Evolutionary conservation across 1,284 basidiomycete genomes (phyloP).

Genomic region (Volvariella surrecta): DNA sequence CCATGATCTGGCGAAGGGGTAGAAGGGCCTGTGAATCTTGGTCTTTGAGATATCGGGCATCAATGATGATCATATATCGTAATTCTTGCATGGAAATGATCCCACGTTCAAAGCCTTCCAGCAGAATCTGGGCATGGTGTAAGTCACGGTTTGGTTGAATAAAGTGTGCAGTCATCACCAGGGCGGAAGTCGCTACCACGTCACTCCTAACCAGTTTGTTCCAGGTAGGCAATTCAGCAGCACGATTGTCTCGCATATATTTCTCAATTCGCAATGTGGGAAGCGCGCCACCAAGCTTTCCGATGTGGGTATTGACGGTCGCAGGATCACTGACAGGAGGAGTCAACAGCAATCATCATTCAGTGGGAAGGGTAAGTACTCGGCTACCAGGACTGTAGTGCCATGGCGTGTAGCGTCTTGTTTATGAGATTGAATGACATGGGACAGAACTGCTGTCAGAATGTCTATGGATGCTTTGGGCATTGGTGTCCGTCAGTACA

Average conservation of each 20-base stretch:
- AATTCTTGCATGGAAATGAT: slow-evolving; percentile 28
- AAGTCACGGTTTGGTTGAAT: slow-evolving; percentile 5
- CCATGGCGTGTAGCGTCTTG: no score
- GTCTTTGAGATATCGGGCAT: slow-evolving; percentile 21
- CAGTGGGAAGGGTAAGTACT: no score
- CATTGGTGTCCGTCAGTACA: no score
- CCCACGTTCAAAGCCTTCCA: slow-evolving; percentile 24
- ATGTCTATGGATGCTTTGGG: slow-evolving; percentile 1
- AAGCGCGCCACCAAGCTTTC: slow-evolving; percentile 11
- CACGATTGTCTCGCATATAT: slow-evolving; percentile 12
- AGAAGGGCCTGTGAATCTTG: slow-evolving; percentile 21
- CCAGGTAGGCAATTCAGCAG: slow-evolving; percentile 17
- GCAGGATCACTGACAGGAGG: no score
- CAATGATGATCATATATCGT: slow-evolving; percentile 32
- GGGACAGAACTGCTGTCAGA: no score
- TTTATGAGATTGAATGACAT: no score
- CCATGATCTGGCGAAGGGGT: slow-evolving; percentile 34
- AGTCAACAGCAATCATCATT: no score
- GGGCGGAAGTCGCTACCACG: slow-evolving; percentile 26
- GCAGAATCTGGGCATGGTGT: slow-evolving; percentile 14
- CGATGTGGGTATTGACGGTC: no score
- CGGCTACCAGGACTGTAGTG: no score
- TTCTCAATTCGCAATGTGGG: slow-evolving; percentile 13
- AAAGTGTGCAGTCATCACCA: slow-evolving; percentile 23
- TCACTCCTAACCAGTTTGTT: slow-evolving; percentile 22